These are phyloP conservation scores for Pseudogymnoascus verrucosus DNA, from an alignment of 2,329 filamentous ascomycete species.

Conservation along the genomic window DNA sequence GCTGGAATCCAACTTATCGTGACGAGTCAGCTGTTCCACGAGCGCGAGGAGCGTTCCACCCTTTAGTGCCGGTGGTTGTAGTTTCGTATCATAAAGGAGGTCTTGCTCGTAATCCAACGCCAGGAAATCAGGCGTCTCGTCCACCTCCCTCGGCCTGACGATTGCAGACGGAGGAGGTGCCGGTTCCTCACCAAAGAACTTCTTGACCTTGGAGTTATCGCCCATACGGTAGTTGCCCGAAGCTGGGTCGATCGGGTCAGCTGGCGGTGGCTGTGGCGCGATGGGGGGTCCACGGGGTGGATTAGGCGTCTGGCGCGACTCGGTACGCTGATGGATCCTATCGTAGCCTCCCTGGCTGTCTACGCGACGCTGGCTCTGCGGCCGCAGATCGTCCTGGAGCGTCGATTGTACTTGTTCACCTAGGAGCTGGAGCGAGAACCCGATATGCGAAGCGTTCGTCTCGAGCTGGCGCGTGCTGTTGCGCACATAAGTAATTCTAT, in stretches of 20 bases:
- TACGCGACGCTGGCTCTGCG: conserved; percentile 47
- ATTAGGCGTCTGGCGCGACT: conserved; percentile 36
- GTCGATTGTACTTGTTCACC: conserved; percentile 68
- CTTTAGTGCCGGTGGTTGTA: conserved; percentile 67
- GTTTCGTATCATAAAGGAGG: conserved; percentile 80
- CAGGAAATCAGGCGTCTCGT: conserved; percentile 78
- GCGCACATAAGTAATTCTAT: conserved; percentile 72
- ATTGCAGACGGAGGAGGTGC: conserved; percentile 23
- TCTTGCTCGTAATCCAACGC: conserved; percentile 82
- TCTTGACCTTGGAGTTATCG: conserved; percentile 56
- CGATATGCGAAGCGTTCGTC: conserved; percentile 77
- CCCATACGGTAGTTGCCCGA: conserved; percentile 49
- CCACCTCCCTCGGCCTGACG: conserved; percentile 33
- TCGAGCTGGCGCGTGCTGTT: conserved; percentile 73
- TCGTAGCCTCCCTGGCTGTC: conserved; percentile 48
- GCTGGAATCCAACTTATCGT: conserved; percentile 88
- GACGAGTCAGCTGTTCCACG: conserved; percentile 89
- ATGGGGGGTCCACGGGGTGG: conserved; percentile 30
- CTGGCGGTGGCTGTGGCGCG: conserved; percentile 3
- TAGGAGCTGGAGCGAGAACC: conserved; percentile 78
- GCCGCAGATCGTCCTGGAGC: conserved; percentile 36
- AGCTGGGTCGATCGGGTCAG: conserved; percentile 29
- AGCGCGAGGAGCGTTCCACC: conserved; percentile 83
- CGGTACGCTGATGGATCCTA: conserved; percentile 46
- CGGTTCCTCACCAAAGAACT: conserved; percentile 59